Evolutionary conservation across 2,329 filamentous ascomycete genomes (phyloP).

Genomic region (Cylindrodendrum hubeiense): DNA sequence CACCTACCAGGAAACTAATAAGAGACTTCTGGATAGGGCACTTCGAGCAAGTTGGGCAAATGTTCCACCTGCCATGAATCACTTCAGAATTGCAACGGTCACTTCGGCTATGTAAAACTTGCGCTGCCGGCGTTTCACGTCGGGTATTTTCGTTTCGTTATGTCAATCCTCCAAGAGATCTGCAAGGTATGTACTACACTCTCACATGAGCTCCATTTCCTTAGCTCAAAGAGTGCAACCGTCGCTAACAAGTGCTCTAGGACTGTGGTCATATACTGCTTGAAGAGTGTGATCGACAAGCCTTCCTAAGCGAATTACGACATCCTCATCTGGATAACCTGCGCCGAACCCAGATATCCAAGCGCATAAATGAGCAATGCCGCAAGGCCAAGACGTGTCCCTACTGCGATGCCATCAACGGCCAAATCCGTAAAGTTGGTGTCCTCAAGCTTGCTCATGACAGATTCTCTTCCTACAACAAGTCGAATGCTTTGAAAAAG

Average conservation of each 20-base stretch:
- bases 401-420: slow-evolving; percentile 85
- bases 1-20: background rate
- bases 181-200: slow-evolving; percentile 75
- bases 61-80: slow-evolving; percentile 88
- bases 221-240: background rate
- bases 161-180: slow-evolving; percentile 91
- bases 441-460: slow-evolving; percentile 96
- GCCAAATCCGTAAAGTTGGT: slow-evolving; percentile 90
- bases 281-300: slow-evolving; percentile 81
- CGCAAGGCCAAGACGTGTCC: slow-evolving; percentile 87
- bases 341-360: slow-evolving; percentile 83
- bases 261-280: slow-evolving; percentile 89
- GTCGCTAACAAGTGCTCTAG: slow-evolving; percentile 47
- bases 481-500: slow-evolving; percentile 89
- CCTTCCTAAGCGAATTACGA: slow-evolving; percentile 82
- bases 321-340: slow-evolving; percentile 88
- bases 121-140: slow-evolving; percentile 95
- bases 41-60: slow-evolving; percentile 82
- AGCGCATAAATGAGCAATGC: slow-evolving; percentile 90
- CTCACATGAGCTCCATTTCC: background rate
- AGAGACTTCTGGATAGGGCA: slow-evolving; percentile 74
- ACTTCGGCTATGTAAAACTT: slow-evolving; percentile 93
- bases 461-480: slow-evolving; percentile 89
- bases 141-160: slow-evolving; percentile 94
- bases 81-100: slow-evolving; percentile 90